Evolutionary conservation across 164 flowering plant species (phyloP).

Genomic region (Vitis labrusca): DNA sequence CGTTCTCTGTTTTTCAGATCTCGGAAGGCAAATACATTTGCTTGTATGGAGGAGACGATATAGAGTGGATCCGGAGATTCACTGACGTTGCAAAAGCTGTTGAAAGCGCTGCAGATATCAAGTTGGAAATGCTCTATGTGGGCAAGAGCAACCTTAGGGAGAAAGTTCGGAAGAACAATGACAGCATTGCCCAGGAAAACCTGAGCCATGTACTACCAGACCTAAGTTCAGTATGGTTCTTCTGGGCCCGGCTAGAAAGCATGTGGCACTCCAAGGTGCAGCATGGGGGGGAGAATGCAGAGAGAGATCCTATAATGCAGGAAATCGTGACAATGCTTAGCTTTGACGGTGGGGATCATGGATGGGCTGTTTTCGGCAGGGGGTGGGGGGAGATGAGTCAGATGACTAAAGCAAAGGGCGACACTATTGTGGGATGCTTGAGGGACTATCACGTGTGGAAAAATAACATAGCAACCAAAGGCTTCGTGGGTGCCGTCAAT

Average conservation of each 20-base stretch:
- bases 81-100: constrained; percentile 16
- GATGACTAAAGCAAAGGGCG: constrained; percentile 51
- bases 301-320: constrained; percentile 33
- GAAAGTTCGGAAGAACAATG: constrained; percentile 23
- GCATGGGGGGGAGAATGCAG: constrained; percentile 15
- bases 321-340: constrained; percentile 38
- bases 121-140: constrained; percentile 46
- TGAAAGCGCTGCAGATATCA: constrained; percentile 24
- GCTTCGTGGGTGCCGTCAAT: constrained; percentile 49
- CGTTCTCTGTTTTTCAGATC: constrained; percentile 14
- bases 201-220: constrained; percentile 37
- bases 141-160: constrained; percentile 47
- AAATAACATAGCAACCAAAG: constrained; percentile 13
- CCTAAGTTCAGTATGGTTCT: constrained; percentile 33
- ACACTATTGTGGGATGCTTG: constrained; percentile 29
- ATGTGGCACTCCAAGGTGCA: constrained; percentile 43
- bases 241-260: constrained; percentile 53
- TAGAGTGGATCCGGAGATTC: constrained; percentile 47
- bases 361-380: constrained; percentile 32
- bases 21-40: constrained; percentile 32
- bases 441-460: constrained; percentile 40
- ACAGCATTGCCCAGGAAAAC: constrained; percentile 26
- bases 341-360: constrained; percentile 34
- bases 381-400: constrained; percentile 21
- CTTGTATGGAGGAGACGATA: constrained; percentile 47